Base-by-base conservation (phyloP, 202 grass and related monocot species). In the Thinopyrum obtusiflorum region DNA sequence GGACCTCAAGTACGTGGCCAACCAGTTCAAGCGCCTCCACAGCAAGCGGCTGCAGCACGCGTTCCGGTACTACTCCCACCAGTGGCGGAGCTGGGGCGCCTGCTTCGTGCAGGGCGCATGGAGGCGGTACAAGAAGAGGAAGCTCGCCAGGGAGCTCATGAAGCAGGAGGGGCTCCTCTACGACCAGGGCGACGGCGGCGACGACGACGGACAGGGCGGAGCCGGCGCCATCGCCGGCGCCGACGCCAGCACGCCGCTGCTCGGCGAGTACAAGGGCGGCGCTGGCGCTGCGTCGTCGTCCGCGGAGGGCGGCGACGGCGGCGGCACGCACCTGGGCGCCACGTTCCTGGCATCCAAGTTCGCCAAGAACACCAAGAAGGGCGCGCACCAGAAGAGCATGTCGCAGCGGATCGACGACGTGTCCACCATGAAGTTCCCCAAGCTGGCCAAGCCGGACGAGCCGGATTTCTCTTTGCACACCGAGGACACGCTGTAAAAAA, bases 1-100 rank as follows among this genome's bases (percentile, higher is more conserved):
- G 74, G 95, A 98, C 40, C 88, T 98, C 81, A 98, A 95, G 83
- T 98, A 93, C 69, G 95, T 98, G 0, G 95, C 95, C n/a, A 95
- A 90, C 79, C 95, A 98, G 83, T 98, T 98, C 86, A 98, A 93
- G 89, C 80, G 95, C 4, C 92, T 97, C 46, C 95, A 97, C 84
- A 95, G 93, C 89, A 95, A 98, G 87, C 90, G 90, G 51, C 70
- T 98, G 67, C 93, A 98, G 86, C 93, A 98, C 46, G 95, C 95
- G 10, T 98, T 98, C 89, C 81, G 95, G 71, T 98, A 92, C 91
- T 98, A 98, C 78, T 98, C 95, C 11, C 88, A 98, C 83, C 95
- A 98, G 36, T 98, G 95, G 95, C 79, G 95, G 21, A 95, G 92
- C 63, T 98, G 93, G 95, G 95, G 91, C 11, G 87, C 95, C 0